Conservation (phyloP, 1,284 basidiomycete species). For the Microbotryomycetes sp. region DNA sequence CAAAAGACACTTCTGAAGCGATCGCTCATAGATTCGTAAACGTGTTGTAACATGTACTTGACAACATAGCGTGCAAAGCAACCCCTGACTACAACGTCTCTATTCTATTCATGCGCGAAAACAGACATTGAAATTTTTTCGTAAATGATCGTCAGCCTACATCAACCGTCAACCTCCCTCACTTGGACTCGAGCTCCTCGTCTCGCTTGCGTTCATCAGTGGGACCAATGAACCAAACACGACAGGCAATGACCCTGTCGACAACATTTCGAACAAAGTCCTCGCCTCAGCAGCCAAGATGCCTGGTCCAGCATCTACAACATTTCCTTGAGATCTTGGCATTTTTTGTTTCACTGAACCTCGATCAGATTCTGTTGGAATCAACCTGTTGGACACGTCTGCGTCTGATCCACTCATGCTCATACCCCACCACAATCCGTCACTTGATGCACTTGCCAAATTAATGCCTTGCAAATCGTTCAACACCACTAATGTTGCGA, state of each 20-base stretch:
- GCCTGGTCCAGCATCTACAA: not conserved
- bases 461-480: conserved; percentile 71
- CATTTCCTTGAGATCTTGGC: not conserved
- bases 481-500: conserved; percentile 76
- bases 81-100: not conserved
- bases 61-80: not conserved
- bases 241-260: not conserved
- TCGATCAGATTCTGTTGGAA: conserved; percentile 3
- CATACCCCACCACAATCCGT: conserved; percentile 25
- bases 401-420: conserved; percentile 16
- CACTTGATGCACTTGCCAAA: conserved; percentile 52
- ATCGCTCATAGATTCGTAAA: too few species aligned
- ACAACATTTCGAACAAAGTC: conserved; percentile 10
- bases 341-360: conserved; percentile 15
- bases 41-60: too few species aligned
- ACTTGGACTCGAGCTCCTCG: too few species aligned
- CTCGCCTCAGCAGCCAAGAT: conserved; percentile 22
- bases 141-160: too few species aligned
- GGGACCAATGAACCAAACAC: not conserved
- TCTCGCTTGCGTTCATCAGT: conserved; percentile 9
- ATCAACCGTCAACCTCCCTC: too few species aligned
- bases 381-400: not conserved
- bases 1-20: too few species aligned
- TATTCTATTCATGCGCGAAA: too few species aligned
- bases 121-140: too few species aligned